Base-by-base conservation (phyloP, 805 yeast species). In the Pichia gijzeniarum region DNA sequence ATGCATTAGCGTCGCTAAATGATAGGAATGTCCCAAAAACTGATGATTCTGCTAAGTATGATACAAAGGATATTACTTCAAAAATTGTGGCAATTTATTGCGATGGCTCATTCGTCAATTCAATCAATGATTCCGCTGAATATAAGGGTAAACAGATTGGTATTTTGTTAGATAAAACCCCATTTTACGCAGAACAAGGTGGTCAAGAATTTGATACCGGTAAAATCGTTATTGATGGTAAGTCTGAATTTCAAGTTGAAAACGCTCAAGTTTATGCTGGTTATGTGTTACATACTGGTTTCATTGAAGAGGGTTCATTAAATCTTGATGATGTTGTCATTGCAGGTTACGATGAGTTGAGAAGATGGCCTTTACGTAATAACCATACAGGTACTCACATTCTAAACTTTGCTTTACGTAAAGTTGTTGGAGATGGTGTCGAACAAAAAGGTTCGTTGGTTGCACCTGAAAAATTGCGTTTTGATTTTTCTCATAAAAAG, bases 331-430 rank as follows among this genome's bases (percentile, higher is more conserved):
- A 84, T 56, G 68, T 69, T 34, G 81, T 89, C 36, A 85, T 86
- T 67, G 95, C 95, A 19, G 82, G 90, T 40, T 89, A 82, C 59
- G 96, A 93, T 59, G 96, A 87, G 63, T 74, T 84, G 59, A 85
- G 98, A 66, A 86, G 99, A 71, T 82, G 88, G 85, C 95, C 97
- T 51, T 82, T 93, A 57, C 85, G 95, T 72, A 89, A 90, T 71
- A 93, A 93, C 76, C 99, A 93, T 69, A 91, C 99, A 36, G 97
- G 97, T 71, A 93, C 99, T 2, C 99, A 93, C 62, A 80, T 93
- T 39, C 77, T 93, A 57, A 93, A 93, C 70, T 85, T 73, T 63
- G 98, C 95, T 36, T 73, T 93, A 56, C 80, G 91, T 63, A 83
- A 81, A 57, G 88, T 84, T 36, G 71, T 93, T 45, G 99, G 98